Conservation (phyloP, 2,329 filamentous ascomycete genomes). For the Ascochyta lentis region DNA sequence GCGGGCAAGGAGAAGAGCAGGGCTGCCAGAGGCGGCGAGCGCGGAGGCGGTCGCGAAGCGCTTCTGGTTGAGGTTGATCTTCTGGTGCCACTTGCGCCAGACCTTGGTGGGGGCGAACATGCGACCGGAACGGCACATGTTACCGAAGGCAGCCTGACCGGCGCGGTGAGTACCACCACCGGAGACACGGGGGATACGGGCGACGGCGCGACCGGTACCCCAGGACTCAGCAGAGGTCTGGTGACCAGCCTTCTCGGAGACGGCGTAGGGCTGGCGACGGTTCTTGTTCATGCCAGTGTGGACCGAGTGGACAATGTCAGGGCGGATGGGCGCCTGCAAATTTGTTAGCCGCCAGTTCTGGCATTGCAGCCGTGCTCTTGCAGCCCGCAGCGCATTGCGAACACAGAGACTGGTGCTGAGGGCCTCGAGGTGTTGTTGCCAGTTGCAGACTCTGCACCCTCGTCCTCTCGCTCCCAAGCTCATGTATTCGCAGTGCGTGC, state of each 20-base stretch:
- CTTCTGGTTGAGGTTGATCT: slow-evolving; percentile 99
- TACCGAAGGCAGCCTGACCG: slow-evolving; percentile 99
- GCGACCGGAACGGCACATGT: slow-evolving; percentile 99
- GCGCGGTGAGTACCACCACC: slow-evolving; percentile 99
- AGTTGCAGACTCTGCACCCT: background rate
- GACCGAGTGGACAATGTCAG: slow-evolving; percentile 98
- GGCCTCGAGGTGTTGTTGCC: background rate
- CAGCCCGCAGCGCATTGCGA: slow-evolving; percentile 1
- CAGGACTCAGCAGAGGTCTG: slow-evolving; percentile 99
- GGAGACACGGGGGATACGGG: slow-evolving; percentile 99
- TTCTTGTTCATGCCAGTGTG: slow-evolving; percentile 99
- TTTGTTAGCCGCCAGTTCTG: slow-evolving; percentile 16
- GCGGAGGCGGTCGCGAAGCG: slow-evolving; percentile 98
- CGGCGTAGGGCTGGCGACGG: slow-evolving; percentile 98
- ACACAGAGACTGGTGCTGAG: background rate
- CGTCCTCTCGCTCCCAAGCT: slow-evolving; percentile 4
- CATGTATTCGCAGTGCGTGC: slow-evolving; percentile 20
- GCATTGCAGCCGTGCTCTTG: background rate
- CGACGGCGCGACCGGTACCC: slow-evolving; percentile 98
- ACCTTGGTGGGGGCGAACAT: slow-evolving; percentile 99
- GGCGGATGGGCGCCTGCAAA: slow-evolving; percentile 80
- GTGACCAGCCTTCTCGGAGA: slow-evolving; percentile 98
- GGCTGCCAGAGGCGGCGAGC: slow-evolving; percentile 92
- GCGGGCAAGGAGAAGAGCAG: slow-evolving; percentile 93
- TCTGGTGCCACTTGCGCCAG: slow-evolving; percentile 99